phyloP scores from a whole-genome alignment of 495 filamentous ascomycete genomes.

The Choiromyces venosus region DNA sequence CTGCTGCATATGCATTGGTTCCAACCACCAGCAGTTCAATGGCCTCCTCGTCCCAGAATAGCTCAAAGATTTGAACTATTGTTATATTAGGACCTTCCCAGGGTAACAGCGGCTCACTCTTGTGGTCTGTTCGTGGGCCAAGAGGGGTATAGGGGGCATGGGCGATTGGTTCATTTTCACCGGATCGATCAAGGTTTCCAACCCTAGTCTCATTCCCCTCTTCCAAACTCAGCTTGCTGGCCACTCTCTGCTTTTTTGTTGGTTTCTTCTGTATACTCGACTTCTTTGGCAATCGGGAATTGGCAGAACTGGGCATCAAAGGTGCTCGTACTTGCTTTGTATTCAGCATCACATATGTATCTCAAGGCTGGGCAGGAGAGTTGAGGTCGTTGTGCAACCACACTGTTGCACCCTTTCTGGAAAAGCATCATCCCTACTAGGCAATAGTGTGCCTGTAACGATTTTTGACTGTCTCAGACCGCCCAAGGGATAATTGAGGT shows the following conservation, averaged over 20 bases:
- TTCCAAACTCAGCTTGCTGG: too few species aligned
- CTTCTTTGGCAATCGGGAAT: not conserved
- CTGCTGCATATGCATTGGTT: not conserved
- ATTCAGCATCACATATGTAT: not conserved
- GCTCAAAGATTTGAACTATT: not conserved
- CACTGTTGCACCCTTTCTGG: not conserved
- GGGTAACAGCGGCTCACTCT: not conserved
- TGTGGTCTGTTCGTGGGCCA: not conserved
- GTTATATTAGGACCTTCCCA: not conserved
- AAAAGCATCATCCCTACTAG: not conserved
- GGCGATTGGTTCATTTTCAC: too few species aligned
- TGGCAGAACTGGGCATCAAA: not conserved
- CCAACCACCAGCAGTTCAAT: not conserved
- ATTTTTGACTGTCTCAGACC: not conserved
- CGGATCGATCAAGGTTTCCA: too few species aligned
- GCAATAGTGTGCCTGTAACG: not conserved
- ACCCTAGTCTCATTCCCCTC: too few species aligned
- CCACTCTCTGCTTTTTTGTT: not conserved
- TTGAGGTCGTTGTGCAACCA: not conserved
- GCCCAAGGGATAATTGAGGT: too few species aligned
- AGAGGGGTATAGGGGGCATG: too few species aligned
- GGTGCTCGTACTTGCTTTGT: not conserved
- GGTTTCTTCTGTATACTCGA: not conserved
- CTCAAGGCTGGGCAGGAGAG: not conserved
- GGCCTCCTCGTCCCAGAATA: not conserved